Evolutionary conservation across 1,284 basidiomycete genomes (phyloP).

Genomic region (Blastosporella zonata): DNA sequence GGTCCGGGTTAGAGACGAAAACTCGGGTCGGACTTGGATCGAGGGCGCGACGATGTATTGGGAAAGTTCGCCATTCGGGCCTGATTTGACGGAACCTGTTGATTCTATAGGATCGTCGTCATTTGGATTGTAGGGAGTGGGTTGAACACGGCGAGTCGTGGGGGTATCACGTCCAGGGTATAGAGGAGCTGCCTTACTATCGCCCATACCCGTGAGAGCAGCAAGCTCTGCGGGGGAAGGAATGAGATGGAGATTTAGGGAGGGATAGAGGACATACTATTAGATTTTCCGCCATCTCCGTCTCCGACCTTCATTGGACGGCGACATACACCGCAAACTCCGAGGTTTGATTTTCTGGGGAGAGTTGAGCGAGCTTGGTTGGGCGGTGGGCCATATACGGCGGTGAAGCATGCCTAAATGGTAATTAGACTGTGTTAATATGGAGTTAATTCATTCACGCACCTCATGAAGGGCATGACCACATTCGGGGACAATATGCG

Average conservation of each 20-base stretch:
- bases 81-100: constrained; percentile 48
- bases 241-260: constrained; percentile 6
- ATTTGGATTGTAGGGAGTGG: constrained; percentile 54
- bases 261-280: constrained; percentile 61
- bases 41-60: constrained; percentile 82
- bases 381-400: constrained; percentile 89
- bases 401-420: constrained; percentile 85
- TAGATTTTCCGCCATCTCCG: constrained; percentile 75
- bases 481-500: constrained; percentile 94
- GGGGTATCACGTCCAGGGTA: constrained; percentile 70
- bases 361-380: constrained; percentile 49
- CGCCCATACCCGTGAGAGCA: constrained; percentile 84
- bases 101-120: constrained; percentile 80
- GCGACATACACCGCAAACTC: constrained; percentile 95
- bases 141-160: constrained; percentile 36
- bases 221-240: constrained; percentile 64
- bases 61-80: constrained; percentile 43
- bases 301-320: constrained; percentile 93
- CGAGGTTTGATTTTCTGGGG: constrained; percentile 75
- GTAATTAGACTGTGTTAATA: constrained; percentile 11
- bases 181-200: constrained; percentile 47
- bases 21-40: constrained; percentile 88
- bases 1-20: constrained; percentile 73
- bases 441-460: constrained; percentile 24
- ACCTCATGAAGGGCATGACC: constrained; percentile 97